Base-by-base conservation (phyloP, 2,329 filamentous ascomycete genomes). In the Aureobasidium sp. region DNA sequence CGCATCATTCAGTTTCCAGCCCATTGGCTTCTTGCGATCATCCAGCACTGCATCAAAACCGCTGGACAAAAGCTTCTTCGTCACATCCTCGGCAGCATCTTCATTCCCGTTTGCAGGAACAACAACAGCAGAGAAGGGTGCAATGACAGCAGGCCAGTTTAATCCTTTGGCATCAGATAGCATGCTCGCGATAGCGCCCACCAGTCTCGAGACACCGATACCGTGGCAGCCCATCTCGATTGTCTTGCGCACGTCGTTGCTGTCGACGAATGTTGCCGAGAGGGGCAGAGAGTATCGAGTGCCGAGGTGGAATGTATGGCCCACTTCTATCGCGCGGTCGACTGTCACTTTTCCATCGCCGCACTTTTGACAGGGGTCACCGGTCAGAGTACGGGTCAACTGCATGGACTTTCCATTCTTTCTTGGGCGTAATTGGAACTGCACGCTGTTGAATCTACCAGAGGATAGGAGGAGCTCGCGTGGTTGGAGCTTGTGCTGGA, bases 201-300 rank as follows among this genome's bases (percentile, higher is more conserved):
- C 87, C 68, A 99, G 86, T 48, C 94, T 87, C 5, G 91, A 96
- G 20, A 99, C 85, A 1, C 94, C 94, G 64, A 99, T 95, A 0
- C 94, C 94, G 71, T 97, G 91, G 72, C 94, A 99, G 61, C 94
- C 94, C 94, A 99, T 99, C 66, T 96, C 85, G 70, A 96, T 82
- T 0, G 86, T 80, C 0, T 85, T 79, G 9, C 73, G 72, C 17
- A 75, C 66, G 34, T 73, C 70, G 29, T 67, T 70, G n/a, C 66
- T 68, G 49, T 69, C 65, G n/a, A 70, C 67, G 2, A 94, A 82
- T 0, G 75, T 79, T 1, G 90, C 88, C 8, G 82, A 77, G 0
- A 99, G 80, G 0, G 91, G 87, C 22, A 84, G 79, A 27, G 89
- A 92, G 77, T 99, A 99, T 34, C 92, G 85, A 1, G 90, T 92